These are phyloP conservation scores for Fusarium sp. DNA, from an alignment of 2,329 filamentous ascomycete species.

Conservation along the genomic window DNA sequence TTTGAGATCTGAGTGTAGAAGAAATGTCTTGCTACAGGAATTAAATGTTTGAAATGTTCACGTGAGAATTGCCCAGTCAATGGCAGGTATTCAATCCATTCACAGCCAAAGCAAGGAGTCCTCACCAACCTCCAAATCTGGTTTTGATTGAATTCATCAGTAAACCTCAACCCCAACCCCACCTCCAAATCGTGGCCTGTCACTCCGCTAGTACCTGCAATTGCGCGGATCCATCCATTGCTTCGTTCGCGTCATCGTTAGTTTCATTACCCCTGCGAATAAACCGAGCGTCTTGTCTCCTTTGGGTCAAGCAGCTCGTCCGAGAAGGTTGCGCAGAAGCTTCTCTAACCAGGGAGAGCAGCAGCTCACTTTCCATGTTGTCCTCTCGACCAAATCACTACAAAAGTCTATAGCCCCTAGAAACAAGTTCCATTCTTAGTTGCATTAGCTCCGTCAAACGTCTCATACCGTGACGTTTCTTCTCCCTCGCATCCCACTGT, in stretches of 20 bases:
- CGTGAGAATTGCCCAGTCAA: neutral
- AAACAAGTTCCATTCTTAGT: constrained; percentile 1
- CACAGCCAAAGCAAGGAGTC: neutral
- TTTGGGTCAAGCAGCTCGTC: constrained; percentile 20
- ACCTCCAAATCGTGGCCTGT: neutral
- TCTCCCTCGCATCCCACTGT: neutral
- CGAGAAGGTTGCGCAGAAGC: constrained; percentile 22
- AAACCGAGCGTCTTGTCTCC: constrained; percentile 22
- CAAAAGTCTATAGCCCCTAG: constrained; percentile 16
- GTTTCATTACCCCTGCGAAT: constrained; percentile 3
- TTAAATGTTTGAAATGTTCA: neutral
- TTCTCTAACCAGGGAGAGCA: constrained; percentile 26
- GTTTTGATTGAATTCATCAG: neutral
- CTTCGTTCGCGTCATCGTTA: constrained; percentile 32
- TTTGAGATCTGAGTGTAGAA: neutral
- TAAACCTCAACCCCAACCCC: neutral
- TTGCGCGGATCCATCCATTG: neutral
- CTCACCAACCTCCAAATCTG: neutral
- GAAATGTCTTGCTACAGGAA: constrained; percentile 13
- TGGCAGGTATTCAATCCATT: constrained; percentile 24
- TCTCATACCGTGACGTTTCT: constrained; percentile 20
- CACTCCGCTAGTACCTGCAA: neutral
- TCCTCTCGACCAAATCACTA: constrained; percentile 1
- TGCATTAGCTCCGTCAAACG: constrained; percentile 31
- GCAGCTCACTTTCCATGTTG: constrained; percentile 10